Base-by-base conservation (phyloP, 352 stramenopile genomes). In the Pythium brachiatum region DNA sequence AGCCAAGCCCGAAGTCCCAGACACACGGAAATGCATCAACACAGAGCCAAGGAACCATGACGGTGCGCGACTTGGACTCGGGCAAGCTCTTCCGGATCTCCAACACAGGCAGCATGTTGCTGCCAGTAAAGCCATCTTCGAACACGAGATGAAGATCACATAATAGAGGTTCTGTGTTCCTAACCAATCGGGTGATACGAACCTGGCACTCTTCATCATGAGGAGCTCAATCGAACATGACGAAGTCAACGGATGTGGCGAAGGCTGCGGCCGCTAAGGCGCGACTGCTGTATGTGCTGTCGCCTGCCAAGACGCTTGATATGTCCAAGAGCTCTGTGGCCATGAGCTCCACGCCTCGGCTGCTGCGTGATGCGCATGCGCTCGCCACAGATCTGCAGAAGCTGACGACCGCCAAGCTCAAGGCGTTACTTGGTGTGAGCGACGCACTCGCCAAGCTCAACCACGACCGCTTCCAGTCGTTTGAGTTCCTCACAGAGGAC, bases 271-370 rank as follows among this genome's bases (percentile, higher is more conserved):
- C 29, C 48, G 44, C 60, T 20, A 65, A 53, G 16, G 66, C 70
- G 20, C 75, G 78, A 7, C 60, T 97, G 16, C 58, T 94, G 38
- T 91, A 87, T 27, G 68, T 97, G 67, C 74, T 97, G 43, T 97
- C 90, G 31, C 90, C 90, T 16, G 89, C 90, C 29, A 97, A 97
- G 80, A 96, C 88, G 29, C 70, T 97, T 48, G 83, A 94, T 58
- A 76, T 93, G 73, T 69, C 80, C 20, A 38, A 53, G 34, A 44
- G 74, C 1, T 59, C 50, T 21, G 52, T 83, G 27, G 51, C 52
- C 4, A 34, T 64, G 43, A 78, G 74, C 53, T 82, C 73, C 0
- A 66, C 85, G 21, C 80, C 83, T 16, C 41, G 64, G n/a, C 72
- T 93, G 8, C 69, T 96, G n/a, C 56, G 56, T 0, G 76, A 91